Percentiles rank a stretch among this genome's conserved stretches.
Conservation (phyloP, 768 basidiomycete genomes). For the Mycena polygramma region DNA sequence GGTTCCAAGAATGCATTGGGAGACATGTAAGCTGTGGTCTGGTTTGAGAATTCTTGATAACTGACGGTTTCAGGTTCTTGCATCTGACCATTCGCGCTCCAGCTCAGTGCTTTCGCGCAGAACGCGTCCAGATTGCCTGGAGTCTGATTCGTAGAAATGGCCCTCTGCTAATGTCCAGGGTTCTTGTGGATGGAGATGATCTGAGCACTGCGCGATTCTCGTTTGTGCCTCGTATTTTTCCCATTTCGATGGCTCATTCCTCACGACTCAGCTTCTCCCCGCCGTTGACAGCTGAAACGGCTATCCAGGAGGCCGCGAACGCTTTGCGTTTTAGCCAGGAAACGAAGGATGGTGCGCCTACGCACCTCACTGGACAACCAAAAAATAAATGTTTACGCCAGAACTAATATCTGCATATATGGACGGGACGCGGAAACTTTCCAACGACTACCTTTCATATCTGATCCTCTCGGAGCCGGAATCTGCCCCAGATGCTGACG, state of each 20-base stretch:
- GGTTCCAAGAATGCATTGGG: constrained; percentile 47
- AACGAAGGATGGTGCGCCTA: constrained; percentile 58
- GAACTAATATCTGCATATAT: constrained; percentile 69
- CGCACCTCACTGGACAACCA: not conserved
- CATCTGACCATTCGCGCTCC: constrained; percentile 41
- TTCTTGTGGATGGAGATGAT: constrained; percentile 46
- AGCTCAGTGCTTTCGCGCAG: constrained; percentile 31
- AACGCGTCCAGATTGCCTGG: constrained; percentile 66
- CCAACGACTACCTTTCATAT: constrained; percentile 63
- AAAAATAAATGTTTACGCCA: constrained; percentile 23
- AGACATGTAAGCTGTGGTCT: constrained; percentile 47
- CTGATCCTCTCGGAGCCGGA: constrained; percentile 50
- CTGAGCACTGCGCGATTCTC: constrained; percentile 63
- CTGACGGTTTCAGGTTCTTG: constrained; percentile 21
- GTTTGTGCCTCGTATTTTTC: constrained; percentile 49
- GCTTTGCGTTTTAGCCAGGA: constrained; percentile 54
- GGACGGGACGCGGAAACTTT: constrained; percentile 72
- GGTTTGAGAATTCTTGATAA: no score
- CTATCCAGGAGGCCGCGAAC: constrained; percentile 56
- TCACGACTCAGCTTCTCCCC: constrained; percentile 53
- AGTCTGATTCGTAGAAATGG: constrained; percentile 69
- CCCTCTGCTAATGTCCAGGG: constrained; percentile 65
- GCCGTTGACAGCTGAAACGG: constrained; percentile 52
- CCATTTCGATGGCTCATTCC: not conserved
- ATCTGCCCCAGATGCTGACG: constrained; percentile 25